Evolutionary conservation across 129 eudicot species (phyloP).

Genomic region (Flaveria brownii): DNA sequence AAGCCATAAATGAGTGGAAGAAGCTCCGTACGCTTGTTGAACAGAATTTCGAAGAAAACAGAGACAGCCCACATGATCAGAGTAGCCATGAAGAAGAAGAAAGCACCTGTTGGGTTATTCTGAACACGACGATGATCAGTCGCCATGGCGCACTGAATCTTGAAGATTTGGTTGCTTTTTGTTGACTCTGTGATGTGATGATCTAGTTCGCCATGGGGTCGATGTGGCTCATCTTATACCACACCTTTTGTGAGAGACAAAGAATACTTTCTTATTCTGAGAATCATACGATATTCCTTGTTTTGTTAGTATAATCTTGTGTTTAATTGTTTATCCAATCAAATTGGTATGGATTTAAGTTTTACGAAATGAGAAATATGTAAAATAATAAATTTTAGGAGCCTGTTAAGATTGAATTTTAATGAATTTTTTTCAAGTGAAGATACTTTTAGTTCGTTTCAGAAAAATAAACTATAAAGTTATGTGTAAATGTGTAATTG

Average conservation of each 20-base stretch:
- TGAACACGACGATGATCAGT: conserved; percentile 23
- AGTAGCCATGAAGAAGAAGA: conserved; percentile 71
- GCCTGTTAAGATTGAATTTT: too few species aligned
- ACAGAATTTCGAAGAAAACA: conserved; percentile 61
- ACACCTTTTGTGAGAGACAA: not conserved
- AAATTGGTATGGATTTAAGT: too few species aligned
- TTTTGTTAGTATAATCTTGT: too few species aligned
- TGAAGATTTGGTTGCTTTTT: conserved; percentile 23
- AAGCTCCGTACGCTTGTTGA: conserved; percentile 61
- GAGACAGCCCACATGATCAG: conserved; percentile 83
- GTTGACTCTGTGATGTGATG: conserved; percentile 6
- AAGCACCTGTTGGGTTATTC: conserved; percentile 45
- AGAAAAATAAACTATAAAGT: too few species aligned
- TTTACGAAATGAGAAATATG: too few species aligned
- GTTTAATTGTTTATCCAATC: too few species aligned
- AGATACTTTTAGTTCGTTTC: too few species aligned
- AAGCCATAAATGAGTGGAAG: conserved; percentile 53
- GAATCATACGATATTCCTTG: too few species aligned
- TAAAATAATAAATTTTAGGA: too few species aligned
- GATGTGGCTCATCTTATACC: conserved; percentile 26
- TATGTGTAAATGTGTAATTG: too few species aligned
- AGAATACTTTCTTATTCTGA: not conserved
- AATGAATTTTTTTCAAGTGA: too few species aligned
- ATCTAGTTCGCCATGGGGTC: not conserved
- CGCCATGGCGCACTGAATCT: conserved; percentile 25